Conservation (phyloP, 2,329 filamentous ascomycete species). For the Aschersonia sp. region DNA sequence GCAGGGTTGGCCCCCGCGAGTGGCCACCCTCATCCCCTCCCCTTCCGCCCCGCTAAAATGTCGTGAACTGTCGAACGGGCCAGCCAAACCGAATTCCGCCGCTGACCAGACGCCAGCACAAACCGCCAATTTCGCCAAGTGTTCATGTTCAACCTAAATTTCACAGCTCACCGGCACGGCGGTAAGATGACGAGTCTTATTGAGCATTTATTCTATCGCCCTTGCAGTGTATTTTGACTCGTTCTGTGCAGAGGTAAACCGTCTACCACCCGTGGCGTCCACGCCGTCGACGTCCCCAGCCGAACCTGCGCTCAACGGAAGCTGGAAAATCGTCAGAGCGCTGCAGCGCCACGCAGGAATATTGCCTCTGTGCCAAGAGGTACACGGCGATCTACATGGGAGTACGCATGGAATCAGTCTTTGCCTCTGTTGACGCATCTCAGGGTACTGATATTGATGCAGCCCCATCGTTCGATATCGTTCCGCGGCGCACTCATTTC, state of each 20-base stretch:
- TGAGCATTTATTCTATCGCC: too few relatives aligned
- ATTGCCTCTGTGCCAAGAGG: slow-evolving; percentile 2
- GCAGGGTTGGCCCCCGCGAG: too few relatives aligned
- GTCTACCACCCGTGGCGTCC: neutral
- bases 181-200: too few relatives aligned
- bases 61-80: neutral
- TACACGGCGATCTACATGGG: slow-evolving; percentile 13
- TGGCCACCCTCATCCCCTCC: neutral
- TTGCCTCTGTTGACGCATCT: neutral
- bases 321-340: slow-evolving; percentile 12
- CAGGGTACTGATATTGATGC: neutral
- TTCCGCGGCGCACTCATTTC: slow-evolving; percentile 22
- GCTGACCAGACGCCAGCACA: neutral
- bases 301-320: slow-evolving; percentile 7
- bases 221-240: too few relatives aligned
- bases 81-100: neutral
- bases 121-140: too few relatives aligned
- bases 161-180: too few relatives aligned
- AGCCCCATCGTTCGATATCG: slow-evolving; percentile 20
- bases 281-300: neutral
- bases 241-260: too few relatives aligned
- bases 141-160: too few relatives aligned
- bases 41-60: neutral
- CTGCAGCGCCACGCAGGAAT: slow-evolving; percentile 1
- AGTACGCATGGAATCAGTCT: slow-evolving; percentile 11